These are phyloP conservation scores for Mycena chlorophos DNA, from an alignment of 768 basidiomycete genomes.

Conservation along the genomic window DNA sequence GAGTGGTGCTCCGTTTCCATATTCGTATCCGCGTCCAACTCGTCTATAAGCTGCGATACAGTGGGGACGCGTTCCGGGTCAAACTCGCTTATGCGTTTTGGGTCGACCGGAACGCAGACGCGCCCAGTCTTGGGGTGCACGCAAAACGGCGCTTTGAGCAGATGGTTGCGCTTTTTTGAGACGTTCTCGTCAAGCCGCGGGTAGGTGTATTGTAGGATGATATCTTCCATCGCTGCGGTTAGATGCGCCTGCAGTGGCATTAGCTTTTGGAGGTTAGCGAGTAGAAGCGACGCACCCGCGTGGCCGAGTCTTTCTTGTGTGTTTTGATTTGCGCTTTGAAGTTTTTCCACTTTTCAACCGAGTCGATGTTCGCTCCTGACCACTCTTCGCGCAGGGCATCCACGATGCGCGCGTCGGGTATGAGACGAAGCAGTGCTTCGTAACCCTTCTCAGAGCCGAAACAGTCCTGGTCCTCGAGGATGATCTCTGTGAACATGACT, in stretches of 20 bases:
- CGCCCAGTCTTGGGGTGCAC: constrained; percentile 95
- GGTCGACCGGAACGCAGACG: constrained; percentile 91
- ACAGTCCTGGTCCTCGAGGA: constrained; percentile 82
- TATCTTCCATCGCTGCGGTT: constrained; percentile 71
- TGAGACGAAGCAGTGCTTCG: constrained; percentile 68
- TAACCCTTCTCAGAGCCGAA: constrained; percentile 72
- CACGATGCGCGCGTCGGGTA: constrained; percentile 63
- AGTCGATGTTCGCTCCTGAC: constrained; percentile 54
- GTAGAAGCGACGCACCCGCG: constrained; percentile 32
- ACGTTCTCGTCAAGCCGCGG: constrained; percentile 97
- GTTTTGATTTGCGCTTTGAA: constrained; percentile 45
- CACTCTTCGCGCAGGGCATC: constrained; percentile 57
- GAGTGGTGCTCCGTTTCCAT: constrained; percentile 46
- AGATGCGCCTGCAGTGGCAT: constrained; percentile 32
- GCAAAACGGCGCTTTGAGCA: constrained; percentile 97
- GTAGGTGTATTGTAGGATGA: constrained; percentile 92
- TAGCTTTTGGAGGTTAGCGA: constrained; percentile 3
- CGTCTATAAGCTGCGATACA: constrained; percentile 74
- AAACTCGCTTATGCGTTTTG: constrained; percentile 71
- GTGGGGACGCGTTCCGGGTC: constrained; percentile 87
- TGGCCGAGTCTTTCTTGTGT: constrained; percentile 30
- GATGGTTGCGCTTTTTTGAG: constrained; percentile 94
- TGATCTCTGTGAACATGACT: constrained; percentile 59
- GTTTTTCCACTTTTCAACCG: constrained; percentile 74
- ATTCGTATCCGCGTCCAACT: constrained; percentile 58